These are phyloP conservation scores for Ophiosphaerella korrae DNA, from an alignment of 2,329 filamentous ascomycete species.

Conservation along the genomic window DNA sequence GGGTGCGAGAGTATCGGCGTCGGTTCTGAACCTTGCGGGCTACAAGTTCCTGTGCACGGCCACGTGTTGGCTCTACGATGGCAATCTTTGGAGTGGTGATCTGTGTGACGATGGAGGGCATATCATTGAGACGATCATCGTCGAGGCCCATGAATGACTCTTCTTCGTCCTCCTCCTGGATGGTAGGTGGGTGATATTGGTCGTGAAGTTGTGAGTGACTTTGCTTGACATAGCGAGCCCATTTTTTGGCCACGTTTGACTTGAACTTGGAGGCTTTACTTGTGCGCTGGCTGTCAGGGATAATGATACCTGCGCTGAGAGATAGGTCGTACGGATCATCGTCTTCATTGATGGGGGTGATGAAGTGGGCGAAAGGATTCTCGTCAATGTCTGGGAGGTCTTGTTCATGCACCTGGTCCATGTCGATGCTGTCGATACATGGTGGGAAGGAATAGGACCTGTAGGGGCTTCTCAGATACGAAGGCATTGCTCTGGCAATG, in stretches of 20 bases:
- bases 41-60: constrained; percentile 45
- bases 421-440: constrained; percentile 36
- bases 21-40: constrained; percentile 36
- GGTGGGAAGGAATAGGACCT: constrained; percentile 45
- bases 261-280: constrained; percentile 47
- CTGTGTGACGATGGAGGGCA: constrained; percentile 36
- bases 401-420: constrained; percentile 15
- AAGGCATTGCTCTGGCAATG: constrained; percentile 40
- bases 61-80: constrained; percentile 41
- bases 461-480: constrained; percentile 32
- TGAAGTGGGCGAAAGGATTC: constrained; percentile 51
- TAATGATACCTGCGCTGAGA: constrained; percentile 47
- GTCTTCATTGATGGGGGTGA: constrained; percentile 49
- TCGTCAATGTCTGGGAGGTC: constrained; percentile 50
- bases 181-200: constrained; percentile 35
- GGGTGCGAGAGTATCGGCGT: constrained; percentile 41
- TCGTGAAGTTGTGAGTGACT: constrained; percentile 41
- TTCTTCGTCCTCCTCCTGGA: constrained; percentile 43
- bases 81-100: constrained; percentile 34
- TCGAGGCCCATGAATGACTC: constrained; percentile 46
- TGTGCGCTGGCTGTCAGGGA: constrained; percentile 31
- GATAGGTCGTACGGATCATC: constrained; percentile 48
- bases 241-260: constrained; percentile 46
- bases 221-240: constrained; percentile 48
- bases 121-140: constrained; percentile 40